These are phyloP conservation scores for Plasmodium reichenowi DNA, from an alignment of 169 alveolate genomes.

Conservation along the genomic window DNA sequence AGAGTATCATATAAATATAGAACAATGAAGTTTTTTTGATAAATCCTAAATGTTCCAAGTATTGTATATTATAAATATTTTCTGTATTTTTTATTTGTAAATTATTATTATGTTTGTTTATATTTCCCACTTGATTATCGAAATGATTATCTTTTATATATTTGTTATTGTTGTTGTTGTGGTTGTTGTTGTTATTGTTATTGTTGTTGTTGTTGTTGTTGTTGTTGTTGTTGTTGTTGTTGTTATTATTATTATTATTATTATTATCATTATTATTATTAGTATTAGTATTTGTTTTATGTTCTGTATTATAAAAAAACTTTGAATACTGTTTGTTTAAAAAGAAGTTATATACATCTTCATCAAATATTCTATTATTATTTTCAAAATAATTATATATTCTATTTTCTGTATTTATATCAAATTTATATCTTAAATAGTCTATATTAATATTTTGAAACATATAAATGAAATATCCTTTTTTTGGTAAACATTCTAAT, in stretches of 20 bases:
- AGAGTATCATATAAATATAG: slow-evolving; percentile 25
- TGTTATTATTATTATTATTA: not conserved
- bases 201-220: not conserved
- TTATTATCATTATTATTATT: not conserved
- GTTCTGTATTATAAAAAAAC: slow-evolving; percentile 8
- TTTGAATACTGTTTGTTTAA: slow-evolving; percentile 23
- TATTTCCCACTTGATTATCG: not conserved
- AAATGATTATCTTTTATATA: not conserved
- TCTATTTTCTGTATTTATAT: slow-evolving; percentile 40
- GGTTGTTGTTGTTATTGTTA: not conserved
- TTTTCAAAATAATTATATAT: slow-evolving; percentile 43
- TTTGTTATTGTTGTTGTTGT: not conserved
- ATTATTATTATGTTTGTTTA: not conserved
- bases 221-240: not conserved
- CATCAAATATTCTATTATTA: slow-evolving; percentile 30
- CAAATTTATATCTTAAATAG: slow-evolving; percentile 57
- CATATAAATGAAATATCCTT: slow-evolving; percentile 79
- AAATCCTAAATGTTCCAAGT: slow-evolving; percentile 26
- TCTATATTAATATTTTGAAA: slow-evolving; percentile 37
- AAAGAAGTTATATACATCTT: slow-evolving; percentile 68
- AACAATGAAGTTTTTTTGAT: slow-evolving; percentile 30
- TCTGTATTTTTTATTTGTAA: slow-evolving; percentile 1
- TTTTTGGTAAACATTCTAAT: slow-evolving; percentile 80
- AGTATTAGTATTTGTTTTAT: slow-evolving; percentile 6
- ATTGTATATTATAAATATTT: slow-evolving; percentile 27